Evolutionary conservation across 2,329 filamentous ascomycete species (phyloP), one percentile per base, ranked within the genome.

Genomic region (Thyridium curvatum): DNA sequence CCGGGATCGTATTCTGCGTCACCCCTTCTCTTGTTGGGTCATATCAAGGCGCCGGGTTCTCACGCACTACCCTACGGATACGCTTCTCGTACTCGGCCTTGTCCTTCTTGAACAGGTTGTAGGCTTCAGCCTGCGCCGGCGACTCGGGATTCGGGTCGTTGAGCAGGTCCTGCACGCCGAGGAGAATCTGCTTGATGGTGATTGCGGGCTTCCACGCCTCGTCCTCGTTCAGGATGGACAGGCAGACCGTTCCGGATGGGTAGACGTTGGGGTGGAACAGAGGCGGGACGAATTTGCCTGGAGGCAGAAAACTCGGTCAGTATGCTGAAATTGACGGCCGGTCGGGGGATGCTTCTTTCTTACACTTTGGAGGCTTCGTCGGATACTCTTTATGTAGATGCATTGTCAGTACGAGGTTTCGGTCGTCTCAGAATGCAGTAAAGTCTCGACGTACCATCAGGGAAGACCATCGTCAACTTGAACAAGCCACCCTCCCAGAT

Each of bases 261-360:
- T 98, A 98, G 50, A 98, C 93, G 61, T 98, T 98, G 1, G 93
- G 93, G 58, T 98, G 93, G 69, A 98, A 98, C 31, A 98, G 79
- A 16, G 93, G 91, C 12, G 93, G 93, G 0, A 84, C 79, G 58
- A 98, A 98, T 76, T 95, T 96, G 81, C 90, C 90, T 95, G 51
- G 34, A 44, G 16, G 12, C 35, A 46, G 16, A 39, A 15, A 39
- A 14, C 37, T 42, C 40, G 41, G 39, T 37, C 35, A 46, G 40
- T 49, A 42, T 40, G 41, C 10, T 6, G 6, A 26, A 26, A 26
- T 6, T 10, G 10, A 10, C 6, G 21, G 6, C 10, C 10, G 21
- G 21, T 26, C 21, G 21, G 21, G 10, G 21, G 6, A 26, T 26
- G 18, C 21, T 38, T 13, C 31, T n/a, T 34, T 68, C 84, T 63